Evolutionary conservation across 805 yeast genomes (phyloP).

Genomic region (Clavispora santaluciae): DNA sequence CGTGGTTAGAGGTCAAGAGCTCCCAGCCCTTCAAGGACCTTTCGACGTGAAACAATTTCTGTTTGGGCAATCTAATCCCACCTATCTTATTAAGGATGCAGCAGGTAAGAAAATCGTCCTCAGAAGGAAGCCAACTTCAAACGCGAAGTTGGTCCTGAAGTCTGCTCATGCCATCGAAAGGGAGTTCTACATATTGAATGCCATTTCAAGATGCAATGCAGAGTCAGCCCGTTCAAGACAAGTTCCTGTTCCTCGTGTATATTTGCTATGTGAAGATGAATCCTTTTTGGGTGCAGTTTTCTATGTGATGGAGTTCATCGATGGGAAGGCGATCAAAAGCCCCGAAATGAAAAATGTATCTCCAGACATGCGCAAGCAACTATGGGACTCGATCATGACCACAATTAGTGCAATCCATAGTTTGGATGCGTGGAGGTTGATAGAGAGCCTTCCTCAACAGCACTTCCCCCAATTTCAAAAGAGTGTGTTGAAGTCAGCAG

Average conservation of each 20-base stretch:
- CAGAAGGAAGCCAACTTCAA: slow-evolving; percentile 53
- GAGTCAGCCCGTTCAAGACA: slow-evolving; percentile 8
- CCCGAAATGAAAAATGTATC: slow-evolving; percentile 42
- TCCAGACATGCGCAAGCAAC: slow-evolving; percentile 17
- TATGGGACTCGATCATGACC: slow-evolving; percentile 47
- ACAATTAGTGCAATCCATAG: slow-evolving; percentile 48
- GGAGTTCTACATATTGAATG: slow-evolving; percentile 49
- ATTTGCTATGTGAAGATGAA: slow-evolving; percentile 53
- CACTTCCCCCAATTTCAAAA: slow-evolving; percentile 42
- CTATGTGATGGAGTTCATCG: slow-evolving; percentile 56
- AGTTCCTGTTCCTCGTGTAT: slow-evolving; percentile 54
- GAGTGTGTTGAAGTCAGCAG: slow-evolving; percentile 10
- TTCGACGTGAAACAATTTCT: slow-evolving; percentile 46
- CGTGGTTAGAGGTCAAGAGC: slow-evolving; percentile 21
- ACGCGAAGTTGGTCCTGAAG: slow-evolving; percentile 44
- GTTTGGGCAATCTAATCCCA: slow-evolving; percentile 63
- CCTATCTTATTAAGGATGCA: slow-evolving; percentile 45
- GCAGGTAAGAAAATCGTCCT: slow-evolving; percentile 41
- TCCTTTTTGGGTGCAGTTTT: slow-evolving; percentile 50
- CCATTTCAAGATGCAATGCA: slow-evolving; percentile 27
- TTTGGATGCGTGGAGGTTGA: slow-evolving; percentile 40
- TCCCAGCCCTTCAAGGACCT: slow-evolving; percentile 14
- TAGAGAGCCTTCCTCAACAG: slow-evolving; percentile 37
- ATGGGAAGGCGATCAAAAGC: slow-evolving; percentile 52
- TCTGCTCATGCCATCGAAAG: slow-evolving; percentile 62